Evolutionary conservation across 164 flowering plant genomes (phyloP).

Genomic region (Vitis rotundifolia): DNA sequence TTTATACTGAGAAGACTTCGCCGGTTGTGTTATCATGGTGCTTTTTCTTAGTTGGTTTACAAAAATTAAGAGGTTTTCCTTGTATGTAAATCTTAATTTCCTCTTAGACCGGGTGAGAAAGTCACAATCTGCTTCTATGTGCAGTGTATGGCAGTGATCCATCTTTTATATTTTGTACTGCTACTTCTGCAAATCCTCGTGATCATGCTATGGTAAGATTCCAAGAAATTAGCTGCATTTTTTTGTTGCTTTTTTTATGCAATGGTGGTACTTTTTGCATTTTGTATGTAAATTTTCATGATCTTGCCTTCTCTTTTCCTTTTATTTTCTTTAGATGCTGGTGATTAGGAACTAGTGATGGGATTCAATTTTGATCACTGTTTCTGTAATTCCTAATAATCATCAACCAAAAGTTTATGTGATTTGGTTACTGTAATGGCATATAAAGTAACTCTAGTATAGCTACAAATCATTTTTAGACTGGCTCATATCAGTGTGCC

Average conservation of each 20-base stretch:
- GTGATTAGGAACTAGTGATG: no score
- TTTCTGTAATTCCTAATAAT: no score
- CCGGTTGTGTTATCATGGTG: constrained; percentile 89
- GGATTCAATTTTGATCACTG: no score
- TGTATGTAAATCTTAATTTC: neutral
- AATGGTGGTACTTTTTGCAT: no score
- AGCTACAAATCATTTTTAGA: no score
- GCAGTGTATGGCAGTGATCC: constrained; percentile 92
- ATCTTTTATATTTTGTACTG: constrained; percentile 85
- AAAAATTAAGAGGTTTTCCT: neutral
- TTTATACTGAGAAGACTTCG: constrained; percentile 84
- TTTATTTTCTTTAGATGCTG: no score
- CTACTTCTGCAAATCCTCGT: constrained; percentile 88
- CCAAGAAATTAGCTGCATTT: neutral
- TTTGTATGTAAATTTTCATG: neutral
- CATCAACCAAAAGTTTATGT: no score
- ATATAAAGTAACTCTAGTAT: no score
- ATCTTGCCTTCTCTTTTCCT: neutral
- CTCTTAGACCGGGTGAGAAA: neutral
- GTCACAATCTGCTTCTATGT: constrained; percentile 16
- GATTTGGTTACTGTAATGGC: no score
- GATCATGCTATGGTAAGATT: constrained; percentile 82
- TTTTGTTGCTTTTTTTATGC: neutral
- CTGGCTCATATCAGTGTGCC: no score
- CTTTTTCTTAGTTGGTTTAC: constrained; percentile 1